Evolutionary conservation across 495 filamentous ascomycete genomes (phyloP).

Genomic region (Clohesyomyces aquaticus): DNA sequence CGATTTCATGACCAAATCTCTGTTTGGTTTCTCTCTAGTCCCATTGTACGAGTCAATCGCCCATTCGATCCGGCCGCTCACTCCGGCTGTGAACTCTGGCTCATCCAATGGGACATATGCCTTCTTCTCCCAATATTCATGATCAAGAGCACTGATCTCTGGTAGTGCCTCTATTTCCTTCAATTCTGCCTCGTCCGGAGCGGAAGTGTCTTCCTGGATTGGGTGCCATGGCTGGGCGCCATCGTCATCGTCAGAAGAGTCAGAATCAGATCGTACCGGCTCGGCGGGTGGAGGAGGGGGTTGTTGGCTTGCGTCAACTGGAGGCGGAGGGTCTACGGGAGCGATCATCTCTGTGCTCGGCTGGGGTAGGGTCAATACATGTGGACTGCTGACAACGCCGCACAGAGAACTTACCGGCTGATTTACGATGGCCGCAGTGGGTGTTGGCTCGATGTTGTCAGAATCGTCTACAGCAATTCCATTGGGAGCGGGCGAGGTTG

Average conservation of each 20-base stretch:
- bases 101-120: constrained; percentile 63
- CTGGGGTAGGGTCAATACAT: constrained; percentile 12
- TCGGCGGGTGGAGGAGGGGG: constrained; percentile 33
- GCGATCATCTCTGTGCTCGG: constrained; percentile 14
- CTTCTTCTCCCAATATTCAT: constrained; percentile 63
- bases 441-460: constrained; percentile 15
- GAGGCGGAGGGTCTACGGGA: constrained; percentile 14
- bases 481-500: constrained; percentile 22
- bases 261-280: constrained; percentile 29
- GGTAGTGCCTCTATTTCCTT: constrained; percentile 58
- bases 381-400: not conserved
- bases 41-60: constrained; percentile 63
- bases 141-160: constrained; percentile 61
- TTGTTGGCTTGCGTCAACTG: constrained; percentile 15
- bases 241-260: constrained; percentile 43
- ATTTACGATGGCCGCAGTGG: constrained; percentile 9
- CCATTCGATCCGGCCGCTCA: constrained; percentile 65
- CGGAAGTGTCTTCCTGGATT: constrained; percentile 57
- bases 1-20: constrained; percentile 62
- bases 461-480: constrained; percentile 12
- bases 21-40: constrained; percentile 63
- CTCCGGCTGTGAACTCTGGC: constrained; percentile 58
- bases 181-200: constrained; percentile 63
- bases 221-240: constrained; percentile 42
- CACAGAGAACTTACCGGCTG: constrained; percentile 9